Percentiles rank a stretch among this genome's conserved stretches.
Conservation (phyloP, 2,329 filamentous ascomycete genomes). For the Epichloe sp. region DNA sequence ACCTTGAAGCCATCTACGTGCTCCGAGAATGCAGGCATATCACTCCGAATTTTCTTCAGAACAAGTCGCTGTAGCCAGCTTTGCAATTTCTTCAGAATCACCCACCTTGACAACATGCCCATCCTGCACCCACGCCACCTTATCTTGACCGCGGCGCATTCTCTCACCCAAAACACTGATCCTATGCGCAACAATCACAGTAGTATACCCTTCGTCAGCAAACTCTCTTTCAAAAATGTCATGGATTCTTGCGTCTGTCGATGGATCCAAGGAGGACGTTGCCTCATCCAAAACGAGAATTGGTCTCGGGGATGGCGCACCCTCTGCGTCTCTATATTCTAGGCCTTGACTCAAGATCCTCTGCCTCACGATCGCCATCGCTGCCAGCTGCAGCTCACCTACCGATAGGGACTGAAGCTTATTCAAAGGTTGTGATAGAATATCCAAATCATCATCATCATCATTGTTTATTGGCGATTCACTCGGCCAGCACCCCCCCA, state of each 20-base stretch:
- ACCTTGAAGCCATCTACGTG: no score
- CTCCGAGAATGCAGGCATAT: no score
- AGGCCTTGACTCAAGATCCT: neutral
- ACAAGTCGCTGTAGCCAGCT: neutral
- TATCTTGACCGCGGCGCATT: conserved; percentile 6
- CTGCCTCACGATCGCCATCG: conserved; percentile 11
- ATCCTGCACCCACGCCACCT: neutral
- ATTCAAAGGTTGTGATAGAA: conserved; percentile 15
- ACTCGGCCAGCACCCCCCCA: no score
- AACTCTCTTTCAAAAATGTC: conserved; percentile 16
- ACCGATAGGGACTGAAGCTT: conserved; percentile 10
- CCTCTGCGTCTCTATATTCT: neutral
- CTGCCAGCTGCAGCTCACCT: conserved; percentile 21
- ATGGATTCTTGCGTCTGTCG: conserved; percentile 19
- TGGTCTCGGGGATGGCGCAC: conserved; percentile 10
- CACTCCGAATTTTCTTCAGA: neutral
- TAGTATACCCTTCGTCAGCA: conserved; percentile 19
- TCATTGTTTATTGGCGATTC: no score
- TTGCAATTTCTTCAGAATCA: neutral
- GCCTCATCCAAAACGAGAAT: conserved; percentile 21
- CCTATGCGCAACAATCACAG: conserved; percentile 23
- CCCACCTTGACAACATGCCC: neutral
- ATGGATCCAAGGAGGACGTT: conserved; percentile 19
- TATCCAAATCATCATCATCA: neutral
- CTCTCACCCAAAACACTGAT: conserved; percentile 13